These are phyloP conservation scores for Tremellales sp. DNA, from an alignment of 1,284 basidiomycete genomes.

Conservation along the genomic window DNA sequence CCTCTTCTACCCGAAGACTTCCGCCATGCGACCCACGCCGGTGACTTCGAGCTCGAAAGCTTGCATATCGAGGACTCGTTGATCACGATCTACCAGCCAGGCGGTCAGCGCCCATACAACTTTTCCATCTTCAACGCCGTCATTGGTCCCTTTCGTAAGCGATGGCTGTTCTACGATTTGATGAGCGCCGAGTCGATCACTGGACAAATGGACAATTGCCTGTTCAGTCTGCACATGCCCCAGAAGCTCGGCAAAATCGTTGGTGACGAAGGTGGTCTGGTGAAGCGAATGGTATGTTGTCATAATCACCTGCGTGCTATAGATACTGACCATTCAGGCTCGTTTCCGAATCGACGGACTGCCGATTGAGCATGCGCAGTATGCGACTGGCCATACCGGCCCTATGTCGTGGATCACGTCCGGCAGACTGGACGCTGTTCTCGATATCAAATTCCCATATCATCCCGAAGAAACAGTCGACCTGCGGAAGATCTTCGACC, in stretches of 20 bases:
- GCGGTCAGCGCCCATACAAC: constrained; percentile 86
- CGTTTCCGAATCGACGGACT: constrained; percentile 95
- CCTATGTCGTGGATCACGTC: constrained; percentile 96
- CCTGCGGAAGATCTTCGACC: constrained; percentile 83
- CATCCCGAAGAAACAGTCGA: constrained; percentile 67
- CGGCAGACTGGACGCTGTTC: constrained; percentile 92
- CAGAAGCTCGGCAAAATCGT: constrained; percentile 91
- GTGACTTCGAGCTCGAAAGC: constrained; percentile 89
- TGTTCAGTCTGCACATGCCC: constrained; percentile 94
- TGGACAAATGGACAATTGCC: constrained; percentile 95
- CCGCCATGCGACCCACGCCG: constrained; percentile 65
- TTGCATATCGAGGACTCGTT: constrained; percentile 89
- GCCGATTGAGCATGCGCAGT: constrained; percentile 92
- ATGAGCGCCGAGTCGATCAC: constrained; percentile 88
- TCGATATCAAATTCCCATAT: constrained; percentile 95
- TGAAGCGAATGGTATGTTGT: constrained; percentile 80
- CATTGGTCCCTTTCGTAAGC: constrained; percentile 77
- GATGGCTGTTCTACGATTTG: constrained; percentile 94
- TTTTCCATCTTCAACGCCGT: constrained; percentile 95
- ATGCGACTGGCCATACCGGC: constrained; percentile 69
- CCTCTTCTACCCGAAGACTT: constrained; percentile 73
- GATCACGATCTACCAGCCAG: constrained; percentile 91
- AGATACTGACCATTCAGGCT: constrained; percentile 59
- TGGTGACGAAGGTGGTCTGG: constrained; percentile 71
- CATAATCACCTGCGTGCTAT: no score